A percentile compares a stretch with the other conserved stretches of the same genome.
These are phyloP conservation scores for Lecanosticta acicola DNA, from an alignment of 2,329 filamentous ascomycete species.

Conservation along the genomic window DNA sequence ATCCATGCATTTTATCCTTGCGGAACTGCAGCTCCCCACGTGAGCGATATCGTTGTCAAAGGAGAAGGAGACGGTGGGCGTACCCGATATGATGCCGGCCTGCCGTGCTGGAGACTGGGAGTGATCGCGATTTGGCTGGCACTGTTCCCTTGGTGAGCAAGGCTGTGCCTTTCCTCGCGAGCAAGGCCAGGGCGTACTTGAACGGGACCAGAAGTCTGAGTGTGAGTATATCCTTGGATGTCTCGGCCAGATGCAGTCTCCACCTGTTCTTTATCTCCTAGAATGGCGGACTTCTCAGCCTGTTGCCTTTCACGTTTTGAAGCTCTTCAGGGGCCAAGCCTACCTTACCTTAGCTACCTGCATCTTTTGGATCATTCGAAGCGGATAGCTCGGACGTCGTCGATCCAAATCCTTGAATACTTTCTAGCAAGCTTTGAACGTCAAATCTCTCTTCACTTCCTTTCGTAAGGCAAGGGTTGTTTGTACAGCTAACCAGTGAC, in stretches of 20 bases:
- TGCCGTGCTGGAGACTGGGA: not conserved
- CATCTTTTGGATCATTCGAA: no score
- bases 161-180: not conserved
- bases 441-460: no score
- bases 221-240: not conserved
- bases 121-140: not conserved
- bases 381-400: no score
- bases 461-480: no score
- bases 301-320: not conserved
- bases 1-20: no score
- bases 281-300: not conserved
- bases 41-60: conserved; percentile 1
- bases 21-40: conserved; percentile 1
- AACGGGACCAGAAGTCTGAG: not conserved
- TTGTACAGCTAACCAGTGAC: no score
- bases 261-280: not conserved
- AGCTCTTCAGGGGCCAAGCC: no score
- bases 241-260: not conserved
- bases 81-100: not conserved
- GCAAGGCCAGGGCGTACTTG: conserved; percentile 1
- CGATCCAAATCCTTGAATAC: no score
- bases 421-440: no score
- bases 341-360: no score
- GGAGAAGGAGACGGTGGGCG: not conserved
- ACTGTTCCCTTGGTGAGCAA: no score